Percentiles rank a stretch among this genome's conserved stretches.
Conservation (phyloP, 257 asterid species). For the Plantago major region DNA sequence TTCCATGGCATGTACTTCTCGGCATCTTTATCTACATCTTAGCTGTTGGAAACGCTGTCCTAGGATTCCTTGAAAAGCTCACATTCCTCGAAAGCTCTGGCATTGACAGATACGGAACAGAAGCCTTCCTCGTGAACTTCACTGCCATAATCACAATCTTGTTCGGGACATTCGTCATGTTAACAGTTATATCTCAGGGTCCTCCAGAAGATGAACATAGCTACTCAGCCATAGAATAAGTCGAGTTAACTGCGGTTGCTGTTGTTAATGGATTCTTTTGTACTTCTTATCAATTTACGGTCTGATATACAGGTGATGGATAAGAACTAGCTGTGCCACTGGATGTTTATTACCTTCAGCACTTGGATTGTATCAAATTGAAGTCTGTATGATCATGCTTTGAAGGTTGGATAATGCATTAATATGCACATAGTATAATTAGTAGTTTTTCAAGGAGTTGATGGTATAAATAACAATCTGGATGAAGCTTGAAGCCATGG, state of each 20-base stretch:
- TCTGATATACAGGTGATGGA: neutral
- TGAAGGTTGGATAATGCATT: no score
- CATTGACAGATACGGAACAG: conserved; percentile 66
- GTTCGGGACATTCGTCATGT: conserved; percentile 68
- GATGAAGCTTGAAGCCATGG: no score
- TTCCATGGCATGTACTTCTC: conserved; percentile 89
- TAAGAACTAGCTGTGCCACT: neutral
- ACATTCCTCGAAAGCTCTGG: conserved; percentile 80
- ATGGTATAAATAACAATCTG: no score
- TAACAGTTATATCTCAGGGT: conserved; percentile 55
- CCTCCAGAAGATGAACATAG: conserved; percentile 58
- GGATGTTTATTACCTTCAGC: neutral
- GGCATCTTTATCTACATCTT: conserved; percentile 58
- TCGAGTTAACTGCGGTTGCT: neutral
- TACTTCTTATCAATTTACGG: neutral
- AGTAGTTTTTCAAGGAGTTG: no score
- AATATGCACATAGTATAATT: no score
- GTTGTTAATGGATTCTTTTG: neutral
- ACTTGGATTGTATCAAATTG: neutral
- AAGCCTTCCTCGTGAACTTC: conserved; percentile 86
- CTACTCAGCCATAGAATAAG: conserved; percentile 56
- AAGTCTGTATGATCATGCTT: no score
- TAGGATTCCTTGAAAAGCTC: conserved; percentile 89
- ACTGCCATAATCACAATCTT: conserved; percentile 77
- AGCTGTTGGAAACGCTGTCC: conserved; percentile 61